phyloP scores from a whole-genome alignment of 768 basidiomycete species.

The Cyclocybe aegerita region DNA sequence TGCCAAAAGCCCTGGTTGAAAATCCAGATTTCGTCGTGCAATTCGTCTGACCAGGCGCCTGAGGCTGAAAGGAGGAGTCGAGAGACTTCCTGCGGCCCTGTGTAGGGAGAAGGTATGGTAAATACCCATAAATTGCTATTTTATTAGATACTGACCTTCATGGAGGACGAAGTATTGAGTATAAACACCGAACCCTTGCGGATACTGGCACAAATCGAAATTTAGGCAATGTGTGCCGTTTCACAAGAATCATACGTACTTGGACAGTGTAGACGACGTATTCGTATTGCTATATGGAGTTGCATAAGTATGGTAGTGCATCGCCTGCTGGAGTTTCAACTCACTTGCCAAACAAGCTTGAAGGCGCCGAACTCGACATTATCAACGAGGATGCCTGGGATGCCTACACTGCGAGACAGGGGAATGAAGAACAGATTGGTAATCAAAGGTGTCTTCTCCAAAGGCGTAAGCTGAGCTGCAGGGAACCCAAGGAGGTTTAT shows the following conservation, averaged over 20 bases:
- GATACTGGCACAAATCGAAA: conserved; percentile 24
- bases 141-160: conserved; percentile 39
- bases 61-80: conserved; percentile 52
- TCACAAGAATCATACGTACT: conserved; percentile 31
- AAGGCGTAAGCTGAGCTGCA: conserved; percentile 39
- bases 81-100: conserved; percentile 46
- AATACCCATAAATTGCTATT: neutral
- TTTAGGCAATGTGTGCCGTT: neutral
- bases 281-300: conserved; percentile 43
- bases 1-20: conserved; percentile 71
- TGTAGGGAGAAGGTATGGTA: neutral
- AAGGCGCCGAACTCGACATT: conserved; percentile 54
- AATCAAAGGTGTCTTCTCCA: conserved; percentile 50
- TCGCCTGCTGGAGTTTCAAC: conserved; percentile 12
- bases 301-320: neutral
- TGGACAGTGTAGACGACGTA: conserved; percentile 53
- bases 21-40: conserved; percentile 76
- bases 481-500: conserved; percentile 54
- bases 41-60: conserved; percentile 49
- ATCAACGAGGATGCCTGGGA: conserved; percentile 56
- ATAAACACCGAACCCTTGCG: conserved; percentile 23
- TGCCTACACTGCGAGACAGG: conserved; percentile 37
- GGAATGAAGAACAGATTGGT: conserved; percentile 50
- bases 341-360: conserved; percentile 57
- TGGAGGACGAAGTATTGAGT: conserved; percentile 55